Base-by-base conservation (phyloP, 768 basidiomycete species). In the Scleroderma citrinum region DNA sequence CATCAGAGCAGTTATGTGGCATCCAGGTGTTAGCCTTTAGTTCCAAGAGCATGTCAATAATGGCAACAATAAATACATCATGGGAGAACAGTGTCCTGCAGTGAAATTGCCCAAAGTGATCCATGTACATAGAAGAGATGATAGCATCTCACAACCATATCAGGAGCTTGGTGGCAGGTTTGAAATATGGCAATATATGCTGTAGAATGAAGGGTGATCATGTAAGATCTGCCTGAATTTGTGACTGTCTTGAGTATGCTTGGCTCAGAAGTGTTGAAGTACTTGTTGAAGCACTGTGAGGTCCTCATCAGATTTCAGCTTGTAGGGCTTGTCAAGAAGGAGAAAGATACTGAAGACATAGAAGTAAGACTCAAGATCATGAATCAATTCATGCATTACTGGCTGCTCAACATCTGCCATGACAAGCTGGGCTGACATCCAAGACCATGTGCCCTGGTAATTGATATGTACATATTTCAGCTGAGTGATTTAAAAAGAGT, bases 371-470 rank as follows among this genome's bases (percentile, higher is more conserved):
- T 38, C 37, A 17, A 54, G 29, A 29, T 54, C 35, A 1, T 54
- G 46, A 3, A 46, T 14, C 0, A 14, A 11, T 14, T 40, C 21
- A 4, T 51, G 49, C 0, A 35, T 7, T 16, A 54, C 46, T 0
- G 43, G 26, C 37, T 51, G 45, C 17, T 17, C 37, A 14, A 36
- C 41, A 35, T 32, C 31, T 6, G 41, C 45, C 49, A 54, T 51
- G 0, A 44, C 19, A 3, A 51, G 36, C 12, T 51, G 14, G 0
- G 7, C 46, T 1, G 46, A 40, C 46, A 54, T 54, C 46, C 46
- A 54, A 1, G 43, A 36, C 50, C 53, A 47, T 1, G 43, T 51
- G 37, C 37, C 37, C 16, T 38, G 26, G 26, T 5, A 29, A 29
- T 29, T 4, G 26, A 29, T 29, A 29, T 8, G 5, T 29, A 29